These are phyloP conservation scores for Pelargonium nanum DNA, from an alignment of 345 rosid species.

Conservation along the genomic window DNA sequence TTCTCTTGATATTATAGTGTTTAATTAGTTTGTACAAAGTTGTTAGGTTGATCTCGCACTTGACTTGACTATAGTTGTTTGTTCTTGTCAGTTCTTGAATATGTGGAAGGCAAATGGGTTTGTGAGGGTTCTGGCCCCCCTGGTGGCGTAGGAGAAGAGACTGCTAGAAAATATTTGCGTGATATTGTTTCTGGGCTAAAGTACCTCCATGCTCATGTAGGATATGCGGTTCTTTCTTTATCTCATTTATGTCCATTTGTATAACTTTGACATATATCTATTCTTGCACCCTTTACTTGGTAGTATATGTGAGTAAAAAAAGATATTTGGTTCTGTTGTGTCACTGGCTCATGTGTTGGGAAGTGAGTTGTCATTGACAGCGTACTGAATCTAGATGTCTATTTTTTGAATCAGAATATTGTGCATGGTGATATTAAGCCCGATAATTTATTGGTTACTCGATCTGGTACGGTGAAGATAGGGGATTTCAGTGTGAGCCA, in stretches of 20 bases:
- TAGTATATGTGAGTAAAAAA: background rate
- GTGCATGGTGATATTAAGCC: slow-evolving; percentile 98
- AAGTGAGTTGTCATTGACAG: slow-evolving; percentile 1
- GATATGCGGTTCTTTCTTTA: slow-evolving; percentile 11
- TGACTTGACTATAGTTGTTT: slow-evolving; percentile 6
- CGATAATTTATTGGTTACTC: slow-evolving; percentile 84
- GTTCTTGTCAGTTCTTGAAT: slow-evolving; percentile 70
- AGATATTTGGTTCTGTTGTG: background rate
- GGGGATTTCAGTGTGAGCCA: slow-evolving; percentile 99
- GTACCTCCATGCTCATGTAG: slow-evolving; percentile 95
- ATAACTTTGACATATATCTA: background rate
- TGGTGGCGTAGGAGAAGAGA: slow-evolving; percentile 55
- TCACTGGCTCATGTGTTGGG: background rate
- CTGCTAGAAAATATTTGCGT: slow-evolving; percentile 80
- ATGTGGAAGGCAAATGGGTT: slow-evolving; percentile 79
- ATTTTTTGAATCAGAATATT: slow-evolving; percentile 44
- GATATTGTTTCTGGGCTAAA: slow-evolving; percentile 78
- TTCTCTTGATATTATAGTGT: background rate
- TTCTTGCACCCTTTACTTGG: background rate
- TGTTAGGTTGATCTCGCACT: slow-evolving; percentile 3
- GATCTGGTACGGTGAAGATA: slow-evolving; percentile 71
- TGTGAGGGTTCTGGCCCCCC: slow-evolving; percentile 54
- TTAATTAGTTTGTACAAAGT: background rate
- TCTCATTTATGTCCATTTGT: background rate
- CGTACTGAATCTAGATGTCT: background rate